Evolutionary conservation across 441 rosid genomes (phyloP).

Genomic region (Geranium incanum): DNA sequence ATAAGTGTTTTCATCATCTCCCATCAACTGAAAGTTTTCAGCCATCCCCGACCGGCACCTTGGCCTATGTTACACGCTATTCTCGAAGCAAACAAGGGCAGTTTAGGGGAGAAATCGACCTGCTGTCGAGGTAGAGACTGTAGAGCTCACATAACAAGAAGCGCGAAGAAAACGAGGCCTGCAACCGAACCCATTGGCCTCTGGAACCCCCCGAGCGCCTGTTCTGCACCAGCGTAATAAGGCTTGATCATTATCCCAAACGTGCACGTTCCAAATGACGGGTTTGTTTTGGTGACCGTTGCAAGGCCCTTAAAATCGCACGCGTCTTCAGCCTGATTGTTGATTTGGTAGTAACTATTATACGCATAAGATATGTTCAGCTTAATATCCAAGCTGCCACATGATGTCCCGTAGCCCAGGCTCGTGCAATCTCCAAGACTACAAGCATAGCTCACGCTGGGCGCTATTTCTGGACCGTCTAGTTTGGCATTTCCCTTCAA

Average conservation of each 20-base stretch:
- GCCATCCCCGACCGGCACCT: too few species aligned
- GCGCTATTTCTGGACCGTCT: slow-evolving; percentile 59
- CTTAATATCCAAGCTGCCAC: slow-evolving; percentile 44
- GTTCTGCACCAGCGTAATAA: slow-evolving; percentile 44
- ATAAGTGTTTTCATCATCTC: too few species aligned
- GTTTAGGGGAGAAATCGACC: too few species aligned
- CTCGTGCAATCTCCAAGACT: slow-evolving; percentile 70
- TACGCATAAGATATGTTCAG: slow-evolving; percentile 81
- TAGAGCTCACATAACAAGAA: background rate
- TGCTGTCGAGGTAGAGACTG: too few species aligned
- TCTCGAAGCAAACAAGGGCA: too few species aligned
- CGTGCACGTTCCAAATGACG: slow-evolving; percentile 49
- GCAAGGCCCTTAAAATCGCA: slow-evolving; percentile 69
- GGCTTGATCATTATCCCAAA: slow-evolving; percentile 65
- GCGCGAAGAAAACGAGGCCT: slow-evolving; percentile 22
- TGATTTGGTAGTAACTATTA: slow-evolving; percentile 76
- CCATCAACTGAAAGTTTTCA: too few species aligned
- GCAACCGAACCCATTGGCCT: slow-evolving; percentile 21
- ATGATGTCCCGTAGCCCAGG: slow-evolving; percentile 82
- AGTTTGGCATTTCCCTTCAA: slow-evolving; percentile 52
- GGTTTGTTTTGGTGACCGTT: slow-evolving; percentile 48
- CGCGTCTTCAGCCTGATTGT: slow-evolving; percentile 65
- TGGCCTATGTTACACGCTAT: too few species aligned
- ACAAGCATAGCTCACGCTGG: slow-evolving; percentile 79
- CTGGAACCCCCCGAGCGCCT: background rate